Conservation (phyloP, 2,329 filamentous ascomycete genomes). For the Thermomyces lanuginosus region DNA sequence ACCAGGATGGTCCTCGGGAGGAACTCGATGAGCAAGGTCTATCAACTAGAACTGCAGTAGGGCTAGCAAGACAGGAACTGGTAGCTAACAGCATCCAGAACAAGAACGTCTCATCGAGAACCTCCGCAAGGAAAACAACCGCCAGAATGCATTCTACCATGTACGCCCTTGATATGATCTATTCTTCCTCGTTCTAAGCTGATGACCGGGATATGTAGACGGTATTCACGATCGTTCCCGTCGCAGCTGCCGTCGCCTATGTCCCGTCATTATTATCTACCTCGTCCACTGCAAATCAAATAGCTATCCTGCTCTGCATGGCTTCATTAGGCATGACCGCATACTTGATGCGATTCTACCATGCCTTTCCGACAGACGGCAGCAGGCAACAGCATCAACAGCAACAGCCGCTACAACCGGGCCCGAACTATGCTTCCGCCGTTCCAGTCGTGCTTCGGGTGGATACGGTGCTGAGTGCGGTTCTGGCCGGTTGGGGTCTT, state of each 20-base stretch:
- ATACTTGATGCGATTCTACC: slow-evolving; percentile 20
- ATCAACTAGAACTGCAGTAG: neutral
- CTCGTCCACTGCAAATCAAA: slow-evolving; percentile 9
- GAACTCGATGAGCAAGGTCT: slow-evolving; percentile 61
- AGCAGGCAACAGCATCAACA: no score
- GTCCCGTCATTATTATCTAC: slow-evolving; percentile 16
- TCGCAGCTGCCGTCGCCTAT: slow-evolving; percentile 17
- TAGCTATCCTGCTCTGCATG: slow-evolving; percentile 17
- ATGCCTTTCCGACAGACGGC: no score
- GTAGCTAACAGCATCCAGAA: slow-evolving; percentile 14
- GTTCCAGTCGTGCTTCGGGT: no score
- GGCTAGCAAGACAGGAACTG: slow-evolving; percentile 3
- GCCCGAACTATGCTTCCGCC: no score
- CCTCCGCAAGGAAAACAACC: slow-evolving; percentile 21
- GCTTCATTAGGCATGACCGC: slow-evolving; percentile 23
- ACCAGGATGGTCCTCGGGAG: slow-evolving; percentile 38
- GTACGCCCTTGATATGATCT: slow-evolving; percentile 12
- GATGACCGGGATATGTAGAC: slow-evolving; percentile 9
- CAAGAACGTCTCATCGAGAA: slow-evolving; percentile 26
- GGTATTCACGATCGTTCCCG: slow-evolving; percentile 23
- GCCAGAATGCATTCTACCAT: slow-evolving; percentile 24
- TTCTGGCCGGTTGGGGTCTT: no score
- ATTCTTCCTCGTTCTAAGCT: neutral
- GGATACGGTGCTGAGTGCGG: no score
- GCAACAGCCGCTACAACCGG: no score